These are phyloP conservation scores for Jackrogersella minutella DNA, from an alignment of 495 filamentous ascomycete genomes.

Conservation along the genomic window DNA sequence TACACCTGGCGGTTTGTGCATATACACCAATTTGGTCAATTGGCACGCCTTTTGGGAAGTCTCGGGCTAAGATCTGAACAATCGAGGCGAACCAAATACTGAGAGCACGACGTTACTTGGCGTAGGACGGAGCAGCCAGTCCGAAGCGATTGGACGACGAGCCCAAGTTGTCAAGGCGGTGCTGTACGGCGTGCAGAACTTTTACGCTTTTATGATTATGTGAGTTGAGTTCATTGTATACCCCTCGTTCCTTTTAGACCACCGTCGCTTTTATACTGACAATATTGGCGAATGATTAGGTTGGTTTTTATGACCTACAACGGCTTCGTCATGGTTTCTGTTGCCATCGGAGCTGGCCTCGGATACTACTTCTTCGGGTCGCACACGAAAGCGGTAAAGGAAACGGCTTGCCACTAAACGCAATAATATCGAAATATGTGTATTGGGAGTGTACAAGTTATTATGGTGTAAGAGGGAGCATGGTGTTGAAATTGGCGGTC, in stretches of 20 bases:
- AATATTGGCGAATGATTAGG: constrained; percentile 58
- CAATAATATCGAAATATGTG: not conserved
- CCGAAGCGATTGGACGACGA: constrained; percentile 60
- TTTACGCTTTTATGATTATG: constrained; percentile 99
- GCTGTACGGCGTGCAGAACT: constrained; percentile 93
- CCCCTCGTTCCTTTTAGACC: not conserved
- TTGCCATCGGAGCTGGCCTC: constrained; percentile 86
- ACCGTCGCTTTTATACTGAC: not conserved
- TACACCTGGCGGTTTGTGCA: not conserved
- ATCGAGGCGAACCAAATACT: constrained; percentile 56
- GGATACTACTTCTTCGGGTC: constrained; percentile 86
- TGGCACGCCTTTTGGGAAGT: constrained; percentile 34
- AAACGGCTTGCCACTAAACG: constrained; percentile 85
- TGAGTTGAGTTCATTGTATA: constrained; percentile 59
- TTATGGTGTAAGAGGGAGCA: not conserved
- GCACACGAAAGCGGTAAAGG: constrained; percentile 73
- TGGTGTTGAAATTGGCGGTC: constrained; percentile 3
- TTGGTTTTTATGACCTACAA: constrained; percentile 99
- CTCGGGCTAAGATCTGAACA: constrained; percentile 40
- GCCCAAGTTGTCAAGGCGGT: constrained; percentile 79
- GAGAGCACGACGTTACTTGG: constrained; percentile 61
- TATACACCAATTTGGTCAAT: constrained; percentile 9
- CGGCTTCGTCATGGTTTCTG: constrained; percentile 93
- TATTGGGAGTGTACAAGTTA: not conserved
- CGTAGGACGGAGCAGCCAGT: constrained; percentile 60